Evolutionary conservation across 495 filamentous ascomycete species (phyloP).

Genomic region (Neurospora sp.): DNA sequence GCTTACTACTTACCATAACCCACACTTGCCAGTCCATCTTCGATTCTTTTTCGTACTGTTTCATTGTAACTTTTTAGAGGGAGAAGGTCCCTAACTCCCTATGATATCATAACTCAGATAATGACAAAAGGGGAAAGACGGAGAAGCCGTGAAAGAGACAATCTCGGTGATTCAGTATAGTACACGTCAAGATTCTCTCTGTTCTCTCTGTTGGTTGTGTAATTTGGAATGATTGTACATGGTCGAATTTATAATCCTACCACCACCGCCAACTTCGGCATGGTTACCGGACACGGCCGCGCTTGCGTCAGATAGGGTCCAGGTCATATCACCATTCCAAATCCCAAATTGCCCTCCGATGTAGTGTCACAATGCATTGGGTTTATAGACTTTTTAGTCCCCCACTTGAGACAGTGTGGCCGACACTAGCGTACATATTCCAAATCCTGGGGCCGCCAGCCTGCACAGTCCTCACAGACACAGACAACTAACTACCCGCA

Average conservation of each 20-base stretch:
- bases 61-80: background rate
- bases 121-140: background rate
- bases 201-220: background rate
- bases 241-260: background rate
- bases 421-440: background rate
- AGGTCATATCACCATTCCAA: background rate
- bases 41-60: background rate
- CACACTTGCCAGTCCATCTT: background rate
- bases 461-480: background rate
- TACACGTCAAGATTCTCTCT: no score
- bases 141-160: background rate
- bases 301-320: background rate
- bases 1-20: background rate
- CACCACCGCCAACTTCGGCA: background rate
- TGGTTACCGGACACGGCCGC: background rate
- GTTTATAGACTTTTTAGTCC: background rate
- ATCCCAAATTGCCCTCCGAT: background rate
- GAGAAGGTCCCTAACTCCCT: background rate
- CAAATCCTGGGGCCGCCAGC: background rate
- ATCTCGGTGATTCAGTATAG: no score
- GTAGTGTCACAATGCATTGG: background rate
- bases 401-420: background rate
- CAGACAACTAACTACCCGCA: slow-evolving; percentile 8
- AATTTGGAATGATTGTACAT: background rate
- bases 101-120: background rate